Evolutionary conservation across 2,329 filamentous ascomycete genomes (phyloP), one percentile per base, ranked within the genome.

Genomic region (Colletotrichum incanum): DNA sequence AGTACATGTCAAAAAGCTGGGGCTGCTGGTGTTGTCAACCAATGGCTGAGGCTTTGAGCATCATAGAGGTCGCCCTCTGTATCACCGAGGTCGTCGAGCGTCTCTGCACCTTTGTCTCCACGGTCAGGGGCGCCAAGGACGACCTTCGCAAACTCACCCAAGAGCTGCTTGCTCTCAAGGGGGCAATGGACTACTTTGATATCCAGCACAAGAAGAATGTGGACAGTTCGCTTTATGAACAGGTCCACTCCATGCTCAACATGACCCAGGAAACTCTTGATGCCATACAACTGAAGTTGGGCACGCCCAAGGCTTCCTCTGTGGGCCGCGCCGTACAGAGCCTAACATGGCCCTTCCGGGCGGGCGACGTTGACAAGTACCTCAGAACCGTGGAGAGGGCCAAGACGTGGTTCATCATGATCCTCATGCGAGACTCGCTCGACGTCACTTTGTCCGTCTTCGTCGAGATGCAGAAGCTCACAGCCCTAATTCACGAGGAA

Each of bases 321-420:
- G 28, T 77, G 6, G 74, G 73, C 14, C 73, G 68, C 9, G 72
- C 73, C 6, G 52, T 70, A 9, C 68, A 71, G 43, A 56, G 39
- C 23, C 60, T 75, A 1, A 58, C 73, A n/a, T 77, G 76, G 76
- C 76, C 77, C 8, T 75, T 77, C 34, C 70, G 70, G 43, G 65
- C 65, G 16, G 73, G 54, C 1, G 73, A 77, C 34, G 56, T 77
- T 5, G 63, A 75, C 43, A 76, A 76, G 23, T 75, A 76, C 23
- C 59, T 78, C 34, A 63, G 61, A 23, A 75, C 73, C 14, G 50
- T 76, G 3, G 77, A 78, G 47, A 65, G 76, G 26, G 71, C 76
- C 52, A 77, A 78, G 65, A 75, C 75, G 2, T 77, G 76, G 77
- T 77, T 77, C 55, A 74, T 78, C 49, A 76, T 78, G 76, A 67